Evolutionary conservation across 2,329 filamentous ascomycete species (phyloP).

Genomic region (Bimuria novae-zelandiae): DNA sequence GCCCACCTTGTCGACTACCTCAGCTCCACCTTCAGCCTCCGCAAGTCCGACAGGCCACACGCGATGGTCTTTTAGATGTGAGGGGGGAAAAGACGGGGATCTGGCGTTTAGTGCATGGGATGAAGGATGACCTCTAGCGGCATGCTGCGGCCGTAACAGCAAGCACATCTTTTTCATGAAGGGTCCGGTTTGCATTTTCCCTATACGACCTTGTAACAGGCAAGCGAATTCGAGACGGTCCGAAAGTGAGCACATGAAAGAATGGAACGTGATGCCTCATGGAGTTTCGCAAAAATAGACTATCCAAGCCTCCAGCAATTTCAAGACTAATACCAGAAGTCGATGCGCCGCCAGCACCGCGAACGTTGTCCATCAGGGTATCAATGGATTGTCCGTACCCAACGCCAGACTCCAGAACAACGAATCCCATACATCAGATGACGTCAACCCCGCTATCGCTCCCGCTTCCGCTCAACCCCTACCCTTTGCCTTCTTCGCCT

Average conservation of each 20-base stretch:
- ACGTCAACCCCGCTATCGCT: no score
- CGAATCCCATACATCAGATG: background rate
- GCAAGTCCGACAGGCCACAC: constrained; percentile 99
- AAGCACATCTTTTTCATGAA: constrained; percentile 46
- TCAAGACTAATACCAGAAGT: background rate
- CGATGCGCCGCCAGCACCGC: background rate
- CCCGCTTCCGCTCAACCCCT: constrained; percentile 20
- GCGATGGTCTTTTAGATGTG: constrained; percentile 92
- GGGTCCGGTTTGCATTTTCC: constrained; percentile 46
- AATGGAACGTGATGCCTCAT: constrained; percentile 40
- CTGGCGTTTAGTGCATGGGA: constrained; percentile 48
- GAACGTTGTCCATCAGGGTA: constrained; percentile 5
- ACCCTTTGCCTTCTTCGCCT: constrained; percentile 33
- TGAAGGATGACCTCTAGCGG: constrained; percentile 45
- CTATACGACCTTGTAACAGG: constrained; percentile 47
- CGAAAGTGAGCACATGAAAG: constrained; percentile 43
- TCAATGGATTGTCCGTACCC: no score
- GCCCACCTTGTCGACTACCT: constrained; percentile 93
- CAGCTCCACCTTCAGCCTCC: constrained; percentile 93
- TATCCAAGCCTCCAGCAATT: background rate
- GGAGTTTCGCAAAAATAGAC: constrained; percentile 27
- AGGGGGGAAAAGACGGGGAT: constrained; percentile 39
- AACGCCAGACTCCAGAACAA: background rate
- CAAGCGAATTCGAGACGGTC: constrained; percentile 49
- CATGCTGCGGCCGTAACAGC: constrained; percentile 48